phyloP scores from a whole-genome alignment of 495 filamentous ascomycete species.

The Talaromyces adpressus region DNA sequence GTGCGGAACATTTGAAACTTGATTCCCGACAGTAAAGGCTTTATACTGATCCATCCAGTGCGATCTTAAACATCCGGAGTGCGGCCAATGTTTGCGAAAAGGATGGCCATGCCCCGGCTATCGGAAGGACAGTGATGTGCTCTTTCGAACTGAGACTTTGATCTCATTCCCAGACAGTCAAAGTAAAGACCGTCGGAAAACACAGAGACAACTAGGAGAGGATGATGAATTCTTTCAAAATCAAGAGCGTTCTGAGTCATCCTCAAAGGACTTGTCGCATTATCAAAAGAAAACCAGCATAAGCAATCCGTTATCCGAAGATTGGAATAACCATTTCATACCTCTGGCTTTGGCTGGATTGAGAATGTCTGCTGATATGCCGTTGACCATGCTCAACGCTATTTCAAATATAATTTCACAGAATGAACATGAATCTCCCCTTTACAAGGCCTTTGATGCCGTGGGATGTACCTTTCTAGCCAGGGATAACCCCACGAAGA shows the following conservation, averaged over 20 bases:
- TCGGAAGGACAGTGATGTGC: not conserved
- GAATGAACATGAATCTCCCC: not conserved
- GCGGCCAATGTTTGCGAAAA: constrained; percentile 1
- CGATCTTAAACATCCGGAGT: constrained; percentile 1
- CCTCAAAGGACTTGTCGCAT: not conserved
- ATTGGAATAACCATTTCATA: not conserved
- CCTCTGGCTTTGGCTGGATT: not conserved
- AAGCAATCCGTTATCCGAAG: not conserved
- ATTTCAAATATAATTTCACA: not conserved
- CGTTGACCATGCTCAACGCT: not conserved
- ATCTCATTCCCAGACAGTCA: not conserved
- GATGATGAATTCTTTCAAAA: not conserved
- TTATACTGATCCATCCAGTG: not conserved
- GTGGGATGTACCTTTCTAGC: not conserved
- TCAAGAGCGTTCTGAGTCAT: not conserved
- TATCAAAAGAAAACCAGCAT: not conserved
- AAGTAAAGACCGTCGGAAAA: not conserved
- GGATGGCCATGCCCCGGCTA: not conserved
- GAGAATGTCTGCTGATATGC: not conserved
- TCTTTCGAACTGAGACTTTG: not conserved
- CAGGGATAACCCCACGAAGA: not conserved
- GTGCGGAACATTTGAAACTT: not conserved
- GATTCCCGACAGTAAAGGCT: not conserved
- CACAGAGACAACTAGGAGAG: not conserved
- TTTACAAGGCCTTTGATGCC: not conserved